Conservation (phyloP, 2,329 filamentous ascomycete species). For the Byssochlamys sp. region DNA sequence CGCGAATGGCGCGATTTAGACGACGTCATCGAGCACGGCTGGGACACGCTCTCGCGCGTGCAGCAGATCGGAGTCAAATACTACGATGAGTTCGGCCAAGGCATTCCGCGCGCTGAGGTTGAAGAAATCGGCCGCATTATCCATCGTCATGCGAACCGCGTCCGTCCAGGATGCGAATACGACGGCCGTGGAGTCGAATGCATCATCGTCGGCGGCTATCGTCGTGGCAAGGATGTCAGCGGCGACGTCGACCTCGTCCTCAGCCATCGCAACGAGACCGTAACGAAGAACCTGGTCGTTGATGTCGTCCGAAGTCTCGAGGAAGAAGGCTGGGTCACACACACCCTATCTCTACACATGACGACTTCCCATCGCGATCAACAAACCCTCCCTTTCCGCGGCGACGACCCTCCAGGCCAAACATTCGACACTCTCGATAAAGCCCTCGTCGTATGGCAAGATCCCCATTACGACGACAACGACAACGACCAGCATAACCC, state of each 20-base stretch:
- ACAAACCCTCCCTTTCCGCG: conserved; percentile 47
- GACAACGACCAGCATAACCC: conserved; percentile 12
- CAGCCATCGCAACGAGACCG: conserved; percentile 61
- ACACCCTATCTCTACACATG: conserved; percentile 63
- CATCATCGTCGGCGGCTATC: conserved; percentile 68
- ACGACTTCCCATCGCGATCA: conserved; percentile 66
- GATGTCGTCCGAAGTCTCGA: conserved; percentile 66
- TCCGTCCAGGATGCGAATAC: conserved; percentile 42
- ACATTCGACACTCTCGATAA: conserved; percentile 87
- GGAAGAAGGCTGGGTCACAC: conserved; percentile 61
- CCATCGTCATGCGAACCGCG: conserved; percentile 54
- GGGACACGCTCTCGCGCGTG: conserved; percentile 62
- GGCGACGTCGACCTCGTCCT: conserved; percentile 83
- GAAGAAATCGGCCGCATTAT: conserved; percentile 58
- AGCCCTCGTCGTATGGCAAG: conserved; percentile 83
- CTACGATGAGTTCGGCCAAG: conserved; percentile 70
- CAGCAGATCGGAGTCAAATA: conserved; percentile 93
- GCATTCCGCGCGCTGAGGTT: conserved; percentile 65
- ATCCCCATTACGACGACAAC: conserved; percentile 44
- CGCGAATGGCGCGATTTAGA: conserved; percentile 74
- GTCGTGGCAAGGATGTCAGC: conserved; percentile 62
- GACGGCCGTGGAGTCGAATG: conserved; percentile 42
- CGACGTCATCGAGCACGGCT: conserved; percentile 74
- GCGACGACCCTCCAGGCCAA: conserved; percentile 29
- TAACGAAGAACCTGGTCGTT: conserved; percentile 61